Base-by-base conservation (phyloP, 345 rosid genomes). In the Gossypium mustelinum region DNA sequence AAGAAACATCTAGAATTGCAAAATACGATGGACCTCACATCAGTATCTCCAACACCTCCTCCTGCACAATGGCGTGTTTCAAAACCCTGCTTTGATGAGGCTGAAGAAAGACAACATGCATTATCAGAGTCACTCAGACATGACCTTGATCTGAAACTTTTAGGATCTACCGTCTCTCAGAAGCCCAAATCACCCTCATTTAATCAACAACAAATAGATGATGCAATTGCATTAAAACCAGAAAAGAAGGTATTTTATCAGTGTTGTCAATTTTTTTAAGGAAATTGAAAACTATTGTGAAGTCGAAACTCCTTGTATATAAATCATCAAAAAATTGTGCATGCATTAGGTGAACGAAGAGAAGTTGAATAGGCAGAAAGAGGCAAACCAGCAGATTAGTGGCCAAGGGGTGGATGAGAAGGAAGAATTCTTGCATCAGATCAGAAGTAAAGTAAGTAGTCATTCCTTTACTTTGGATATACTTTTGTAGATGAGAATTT, bases 341-440 rank as follows among this genome's bases (percentile, higher is more conserved):
- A 60, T 79, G 75, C 81, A 50, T 82, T 75, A 78, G 82, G 87
- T 74, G 80, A 81, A 80, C 62, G 85, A 79, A 75, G 87, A 76
- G 81, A 86, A 85, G 80, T 77, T 79, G 81, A 82, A 76, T 73
- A 11, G 50, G 34, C 78, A 57, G 66, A 85, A 81, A 80, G 87
- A 85, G 76, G 63, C 34, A 24, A 81, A 79, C 73, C 83, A 69
- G 76, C 76, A 50, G 70, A 59, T 77, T 75, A 84, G 74, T 43
- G 81, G 77, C 68, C 81, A 81, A 76, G 86, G 72, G 67, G 20
- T 63, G 77, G 92, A 84, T 29, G 94, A 86, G 64, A 88, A 84
- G 84, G 97, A 83, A 24, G 98, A 95, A 71, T 87, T 95, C 75
- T 86, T 89, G 75, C 89, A 86, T 66, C 99, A 93, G 84, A 95